phyloP scores from a whole-genome alignment of 2,329 filamentous ascomycete genomes.

The Corniculantispora saksenae region DNA sequence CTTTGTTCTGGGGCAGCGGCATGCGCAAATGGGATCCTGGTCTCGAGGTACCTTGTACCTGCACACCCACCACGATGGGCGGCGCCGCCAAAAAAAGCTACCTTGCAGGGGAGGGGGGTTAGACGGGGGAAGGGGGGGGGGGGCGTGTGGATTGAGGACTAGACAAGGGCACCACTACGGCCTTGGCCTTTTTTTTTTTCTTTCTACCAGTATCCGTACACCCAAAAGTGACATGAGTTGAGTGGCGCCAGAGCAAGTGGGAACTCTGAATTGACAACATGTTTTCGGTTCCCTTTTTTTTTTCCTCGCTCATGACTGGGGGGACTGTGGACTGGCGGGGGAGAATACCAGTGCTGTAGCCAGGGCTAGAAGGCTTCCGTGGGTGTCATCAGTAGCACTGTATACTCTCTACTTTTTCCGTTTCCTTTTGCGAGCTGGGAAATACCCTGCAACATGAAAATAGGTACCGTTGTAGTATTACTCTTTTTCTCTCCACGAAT shows the following conservation, averaged over 20 bases:
- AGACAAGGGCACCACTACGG: background rate
- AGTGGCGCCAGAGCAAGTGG: slow-evolving; percentile 17
- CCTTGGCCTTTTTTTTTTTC: background rate
- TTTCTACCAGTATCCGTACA: no score
- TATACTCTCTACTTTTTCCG: background rate
- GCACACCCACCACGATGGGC: background rate
- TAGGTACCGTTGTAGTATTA: no score
- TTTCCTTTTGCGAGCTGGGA: background rate
- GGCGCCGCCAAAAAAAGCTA: background rate
- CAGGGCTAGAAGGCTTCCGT: no score
- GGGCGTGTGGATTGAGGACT: background rate
- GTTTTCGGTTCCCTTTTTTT: slow-evolving; percentile 8
- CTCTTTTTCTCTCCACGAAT: no score
- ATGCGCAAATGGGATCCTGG: slow-evolving; percentile 7
- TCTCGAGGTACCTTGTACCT: background rate
- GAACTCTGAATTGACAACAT: slow-evolving; percentile 6
- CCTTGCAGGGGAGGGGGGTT: no score
- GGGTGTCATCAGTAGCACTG: no score
- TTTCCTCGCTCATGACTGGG: background rate
- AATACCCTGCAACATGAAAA: background rate
- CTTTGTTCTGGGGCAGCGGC: slow-evolving; percentile 9
- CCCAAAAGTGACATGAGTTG: slow-evolving; percentile 17
- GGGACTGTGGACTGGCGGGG: no score
- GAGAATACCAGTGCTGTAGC: no score
- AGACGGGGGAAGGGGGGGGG: background rate